phyloP scores from a whole-genome alignment of 1,139 yeast species.

The Candida labiduridarum region DNA sequence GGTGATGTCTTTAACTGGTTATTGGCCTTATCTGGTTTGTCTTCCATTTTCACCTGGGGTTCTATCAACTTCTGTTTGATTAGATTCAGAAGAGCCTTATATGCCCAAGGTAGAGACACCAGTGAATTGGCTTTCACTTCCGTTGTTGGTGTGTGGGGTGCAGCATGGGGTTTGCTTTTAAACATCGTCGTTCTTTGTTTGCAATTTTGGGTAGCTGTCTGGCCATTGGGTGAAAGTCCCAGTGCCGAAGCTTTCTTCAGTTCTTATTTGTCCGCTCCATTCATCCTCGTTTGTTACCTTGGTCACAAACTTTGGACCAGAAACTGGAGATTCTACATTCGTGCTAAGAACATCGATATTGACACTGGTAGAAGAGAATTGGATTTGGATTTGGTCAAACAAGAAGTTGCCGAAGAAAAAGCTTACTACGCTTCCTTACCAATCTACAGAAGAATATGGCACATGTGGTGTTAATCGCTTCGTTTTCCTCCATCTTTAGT shows the following conservation, averaged over 20 bases:
- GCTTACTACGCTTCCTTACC: slow-evolving; percentile 55
- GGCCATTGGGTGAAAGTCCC: slow-evolving; percentile 62
- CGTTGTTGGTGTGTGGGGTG: slow-evolving; percentile 71
- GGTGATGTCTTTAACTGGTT: slow-evolving; percentile 78
- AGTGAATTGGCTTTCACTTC: slow-evolving; percentile 72
- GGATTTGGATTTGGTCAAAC: slow-evolving; percentile 64
- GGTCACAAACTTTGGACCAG: slow-evolving; percentile 60
- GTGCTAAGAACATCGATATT: slow-evolving; percentile 59
- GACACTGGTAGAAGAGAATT: slow-evolving; percentile 72
- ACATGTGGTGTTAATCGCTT: slow-evolving; percentile 54
- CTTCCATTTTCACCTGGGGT: slow-evolving; percentile 84
- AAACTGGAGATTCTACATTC: slow-evolving; percentile 51
- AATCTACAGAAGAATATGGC: slow-evolving; percentile 50
- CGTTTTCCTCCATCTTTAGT: not conserved
- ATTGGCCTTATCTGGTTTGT: slow-evolving; percentile 79
- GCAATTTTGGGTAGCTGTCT: slow-evolving; percentile 79
- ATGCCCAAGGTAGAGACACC: slow-evolving; percentile 60
- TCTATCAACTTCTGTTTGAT: slow-evolving; percentile 76
- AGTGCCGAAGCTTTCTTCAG: slow-evolving; percentile 61
- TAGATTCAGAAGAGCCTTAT: slow-evolving; percentile 77
- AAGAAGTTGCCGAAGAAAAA: slow-evolving; percentile 65
- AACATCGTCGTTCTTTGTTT: slow-evolving; percentile 70
- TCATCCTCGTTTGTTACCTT: slow-evolving; percentile 56
- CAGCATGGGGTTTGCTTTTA: slow-evolving; percentile 61
- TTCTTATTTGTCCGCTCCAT: slow-evolving; percentile 64